Evolutionary conservation across 257 asterid genomes (phyloP), one percentile per base, ranked within the genome.

Genomic region (Solanum medicagineum): DNA sequence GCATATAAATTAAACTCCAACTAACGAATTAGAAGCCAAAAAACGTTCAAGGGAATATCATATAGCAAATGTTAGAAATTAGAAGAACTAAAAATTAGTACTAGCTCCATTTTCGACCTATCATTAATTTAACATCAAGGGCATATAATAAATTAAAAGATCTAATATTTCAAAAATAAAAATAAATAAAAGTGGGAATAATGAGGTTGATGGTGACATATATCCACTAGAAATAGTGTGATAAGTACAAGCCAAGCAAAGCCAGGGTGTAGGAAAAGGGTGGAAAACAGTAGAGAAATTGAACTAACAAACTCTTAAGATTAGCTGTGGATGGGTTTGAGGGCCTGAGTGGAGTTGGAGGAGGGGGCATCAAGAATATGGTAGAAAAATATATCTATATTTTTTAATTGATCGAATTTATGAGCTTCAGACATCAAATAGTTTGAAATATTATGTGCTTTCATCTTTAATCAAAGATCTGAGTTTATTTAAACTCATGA

Each of bases 351-450:
- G 71, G 71, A 40, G 45, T 66, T 6, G 45, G 73, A 17, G 1
- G 26, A 14, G 15, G 66, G 14, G 26, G 5, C 68, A 60, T 60
- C 32, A 60, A 60, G 7, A 60, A 60, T 65, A 14, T 13, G 20
- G 73, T 8, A 47, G 14, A 68, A 32, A 15, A 68, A 8, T 32
- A 32, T 0, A 0, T 15, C 0, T 0, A 14, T 4, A 15, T 29
- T 29, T 1, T 32, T 1, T 3, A 32, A 8, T 29, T 3, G 16
- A 32, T 66, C 0, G 0, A 1, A 3, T 1, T 2, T 66, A 3
- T 66, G 47, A 29, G 47, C 1, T 15, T 29, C 0, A 29, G 3
- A 66, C 1, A 66, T 1, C 1, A 32, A 29, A 66, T 20, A 59
- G 29, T 59, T 57, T 8, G 8, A 19, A 57, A 19, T 2, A 12